These are phyloP conservation scores for Teunomyces tritomae DNA, from an alignment of 805 yeast genomes.

Conservation along the genomic window DNA sequence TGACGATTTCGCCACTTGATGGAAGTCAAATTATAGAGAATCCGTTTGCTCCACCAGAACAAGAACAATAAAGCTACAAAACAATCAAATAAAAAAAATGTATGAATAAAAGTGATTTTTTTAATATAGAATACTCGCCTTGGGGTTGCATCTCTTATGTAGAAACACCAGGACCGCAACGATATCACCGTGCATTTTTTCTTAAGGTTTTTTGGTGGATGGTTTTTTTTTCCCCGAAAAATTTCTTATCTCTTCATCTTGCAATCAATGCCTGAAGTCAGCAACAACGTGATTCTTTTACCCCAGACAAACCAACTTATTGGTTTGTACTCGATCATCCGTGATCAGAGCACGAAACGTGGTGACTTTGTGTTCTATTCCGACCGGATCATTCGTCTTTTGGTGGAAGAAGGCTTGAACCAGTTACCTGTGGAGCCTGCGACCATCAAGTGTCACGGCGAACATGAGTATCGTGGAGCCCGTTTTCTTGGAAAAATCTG, in stretches of 20 bases:
- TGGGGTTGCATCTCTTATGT: too few species aligned
- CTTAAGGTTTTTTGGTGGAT: too few species aligned
- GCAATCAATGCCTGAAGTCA: conserved; percentile 16
- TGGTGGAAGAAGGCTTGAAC: conserved; percentile 95
- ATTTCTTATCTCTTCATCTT: neutral
- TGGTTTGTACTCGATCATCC: conserved; percentile 86
- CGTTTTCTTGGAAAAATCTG: conserved; percentile 88
- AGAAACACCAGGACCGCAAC: conserved; percentile 1
- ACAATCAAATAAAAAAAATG: neutral
- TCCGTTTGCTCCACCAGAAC: conserved; percentile 46
- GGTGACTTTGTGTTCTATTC: conserved; percentile 94
- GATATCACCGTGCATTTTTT: too few species aligned
- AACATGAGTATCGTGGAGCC: conserved; percentile 69
- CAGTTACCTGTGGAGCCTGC: conserved; percentile 81
- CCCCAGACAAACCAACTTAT: conserved; percentile 88
- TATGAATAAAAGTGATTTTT: neutral
- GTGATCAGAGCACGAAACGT: conserved; percentile 76
- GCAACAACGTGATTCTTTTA: conserved; percentile 61
- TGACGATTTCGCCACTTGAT: conserved; percentile 70
- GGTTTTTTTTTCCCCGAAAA: neutral
- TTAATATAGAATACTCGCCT: too few species aligned
- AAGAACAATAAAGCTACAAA: conserved; percentile 5
- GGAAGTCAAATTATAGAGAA: conserved; percentile 70
- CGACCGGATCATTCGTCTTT: conserved; percentile 86
- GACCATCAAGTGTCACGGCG: conserved; percentile 73